Percentiles rank a stretch among this genome's conserved stretches.
These are phyloP conservation scores for Nelumbo lutea DNA, from an alignment of 164 flowering plant species.

Conservation along the genomic window DNA sequence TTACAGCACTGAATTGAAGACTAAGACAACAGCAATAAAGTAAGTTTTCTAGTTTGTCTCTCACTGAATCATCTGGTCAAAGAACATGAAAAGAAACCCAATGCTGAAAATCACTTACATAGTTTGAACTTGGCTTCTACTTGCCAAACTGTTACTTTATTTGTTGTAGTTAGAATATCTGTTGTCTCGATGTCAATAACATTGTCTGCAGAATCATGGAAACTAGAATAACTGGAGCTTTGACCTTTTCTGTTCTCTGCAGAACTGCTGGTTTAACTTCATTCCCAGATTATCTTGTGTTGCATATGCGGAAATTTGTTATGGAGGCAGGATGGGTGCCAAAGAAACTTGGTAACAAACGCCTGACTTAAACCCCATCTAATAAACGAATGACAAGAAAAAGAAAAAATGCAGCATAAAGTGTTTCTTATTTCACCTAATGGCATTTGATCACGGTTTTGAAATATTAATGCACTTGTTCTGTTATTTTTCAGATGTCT, in stretches of 20 bases:
- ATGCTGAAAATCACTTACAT: no score
- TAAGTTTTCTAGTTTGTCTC: constrained; percentile 25
- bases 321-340: constrained; percentile 99
- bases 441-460: background rate
- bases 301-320: constrained; percentile 98
- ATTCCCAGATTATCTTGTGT: constrained; percentile 88
- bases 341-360: constrained; percentile 73
- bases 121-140: no score
- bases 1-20: constrained; percentile 82
- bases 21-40: constrained; percentile 89
- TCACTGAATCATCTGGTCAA: background rate
- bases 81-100: no score
- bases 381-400: no score
- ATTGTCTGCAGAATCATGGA: background rate
- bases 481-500: constrained; percentile 65
- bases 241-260: constrained; percentile 16
- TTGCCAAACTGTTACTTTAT: no score
- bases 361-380: no score
- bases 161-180: no score
- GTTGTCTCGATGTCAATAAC: no score
- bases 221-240: background rate
- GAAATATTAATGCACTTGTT: background rate
- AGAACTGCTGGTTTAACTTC: constrained; percentile 91
- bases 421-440: no score
- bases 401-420: no score